Evolutionary conservation across 2,329 filamentous ascomycete species (phyloP), one percentile per base, ranked within the genome.

Genomic region (Monilinia aucupariae): DNA sequence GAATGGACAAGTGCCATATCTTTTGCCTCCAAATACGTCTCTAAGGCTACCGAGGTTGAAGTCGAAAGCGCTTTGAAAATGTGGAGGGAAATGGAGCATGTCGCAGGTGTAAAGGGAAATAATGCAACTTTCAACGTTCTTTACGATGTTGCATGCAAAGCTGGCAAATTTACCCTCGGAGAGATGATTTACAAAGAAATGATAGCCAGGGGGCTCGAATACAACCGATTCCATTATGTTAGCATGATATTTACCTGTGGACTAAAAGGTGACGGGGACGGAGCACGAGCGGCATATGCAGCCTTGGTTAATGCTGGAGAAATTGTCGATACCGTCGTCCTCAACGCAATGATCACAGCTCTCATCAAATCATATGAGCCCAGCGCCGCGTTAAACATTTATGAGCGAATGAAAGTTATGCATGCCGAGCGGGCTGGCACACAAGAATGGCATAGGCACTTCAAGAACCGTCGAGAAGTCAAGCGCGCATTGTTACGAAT

Each of bases 71-170:
- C 90, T 0, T 79, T 99, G 52, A 82, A 85, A 54, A 76, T 96
- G 30, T 99, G 93, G 92, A 86, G 84, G 67, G 86, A 94, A 70
- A 97, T 97, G 92, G 94, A 99, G 75, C 81, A 83, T 53, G 78
- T 85, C 5, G 86, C 86, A 2, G 82, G 83, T 1, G 75, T 91
- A 17, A 77, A 78, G 68, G 87, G 83, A 43, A 89, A 89, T 69
- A 81, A 85, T 55, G 87, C 92, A n/a, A 96, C 93, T 0, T 96
- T 99, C 76, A 96, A 94, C 72, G 89, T 97, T 53, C 81, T 99
- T 15, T 97, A 96, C 70, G 90, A 97, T 72, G 83, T 91, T 13
- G 91, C 94, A 1, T 85, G 91, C 68, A 96, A 94, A 74, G 86
- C 91, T 0, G 89, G 90, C 47, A 94, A 96, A 71, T 96, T 89